phyloP scores from a whole-genome alignment of 2,329 filamentous ascomycete species.

The Amauroascus niger region DNA sequence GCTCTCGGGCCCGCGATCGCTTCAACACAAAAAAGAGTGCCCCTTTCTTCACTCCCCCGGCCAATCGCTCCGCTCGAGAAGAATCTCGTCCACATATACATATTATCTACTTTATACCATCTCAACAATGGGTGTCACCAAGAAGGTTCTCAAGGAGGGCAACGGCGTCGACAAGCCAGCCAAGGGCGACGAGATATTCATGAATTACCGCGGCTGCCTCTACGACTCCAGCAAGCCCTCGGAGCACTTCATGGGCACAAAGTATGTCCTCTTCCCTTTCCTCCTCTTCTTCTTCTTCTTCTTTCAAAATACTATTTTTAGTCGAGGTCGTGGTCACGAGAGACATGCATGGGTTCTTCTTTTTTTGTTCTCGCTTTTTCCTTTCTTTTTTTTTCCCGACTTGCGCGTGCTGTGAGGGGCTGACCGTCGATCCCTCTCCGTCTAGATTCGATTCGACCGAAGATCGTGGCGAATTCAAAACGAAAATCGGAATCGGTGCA shows the following conservation, averaged over 20 bases:
- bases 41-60: no score
- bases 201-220: constrained; percentile 86
- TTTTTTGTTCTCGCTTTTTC: neutral
- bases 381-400: neutral
- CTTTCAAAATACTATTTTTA: neutral
- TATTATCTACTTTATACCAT: no score
- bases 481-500: constrained; percentile 66
- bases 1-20: neutral
- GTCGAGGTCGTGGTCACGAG: constrained; percentile 2
- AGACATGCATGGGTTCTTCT: neutral
- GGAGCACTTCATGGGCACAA: constrained; percentile 53
- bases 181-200: constrained; percentile 63
- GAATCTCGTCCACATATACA: no score
- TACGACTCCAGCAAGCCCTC: constrained; percentile 54
- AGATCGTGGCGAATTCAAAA: constrained; percentile 61
- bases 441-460: constrained; percentile 80
- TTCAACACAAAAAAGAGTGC: no score
- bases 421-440: constrained; percentile 8
- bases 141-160: constrained; percentile 54
- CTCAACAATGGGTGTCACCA: constrained; percentile 59
- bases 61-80: no score
- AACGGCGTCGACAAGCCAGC: constrained; percentile 51
- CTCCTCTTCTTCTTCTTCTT: neutral
- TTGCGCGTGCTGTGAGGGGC: neutral
- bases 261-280: constrained; percentile 48